Percentiles rank a stretch among this genome's conserved stretches.
Conservation (phyloP, 306 rosid genomes). For the Argentina anserina region DNA sequence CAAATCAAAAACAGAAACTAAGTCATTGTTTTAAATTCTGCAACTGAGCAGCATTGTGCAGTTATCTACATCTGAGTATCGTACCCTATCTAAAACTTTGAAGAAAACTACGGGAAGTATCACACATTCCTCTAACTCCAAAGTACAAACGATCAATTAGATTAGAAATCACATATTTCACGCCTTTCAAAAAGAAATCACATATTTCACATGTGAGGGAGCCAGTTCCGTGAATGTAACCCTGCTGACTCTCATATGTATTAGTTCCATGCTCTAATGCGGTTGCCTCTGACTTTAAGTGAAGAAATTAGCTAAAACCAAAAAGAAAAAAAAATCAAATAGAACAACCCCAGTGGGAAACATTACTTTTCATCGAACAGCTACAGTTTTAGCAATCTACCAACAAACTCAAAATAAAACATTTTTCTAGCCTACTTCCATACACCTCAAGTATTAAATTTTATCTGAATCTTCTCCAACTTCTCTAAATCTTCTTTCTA, state of each 20-base stretch:
- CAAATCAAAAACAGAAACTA: no score
- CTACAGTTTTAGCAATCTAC: background rate
- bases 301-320: no score
- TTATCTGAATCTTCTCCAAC: background rate
- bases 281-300: background rate
- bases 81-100: no score
- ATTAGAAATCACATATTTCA: no score
- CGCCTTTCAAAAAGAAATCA: no score
- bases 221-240: no score
- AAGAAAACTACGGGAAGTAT: no score
- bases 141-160: no score
- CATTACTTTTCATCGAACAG: background rate
- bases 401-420: background rate
- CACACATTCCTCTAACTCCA: no score
- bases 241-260: background rate
- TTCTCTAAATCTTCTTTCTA: background rate
- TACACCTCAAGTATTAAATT: background rate
- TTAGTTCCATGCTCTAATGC: background rate
- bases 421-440: background rate
- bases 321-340: background rate
- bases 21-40: no score
- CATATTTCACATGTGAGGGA: no score
- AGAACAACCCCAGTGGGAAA: background rate
- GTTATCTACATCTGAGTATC: background rate
- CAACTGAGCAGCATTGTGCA: no score